Conservation (phyloP, 73 alveolate genomes). For the Urostyla sp. region DNA sequence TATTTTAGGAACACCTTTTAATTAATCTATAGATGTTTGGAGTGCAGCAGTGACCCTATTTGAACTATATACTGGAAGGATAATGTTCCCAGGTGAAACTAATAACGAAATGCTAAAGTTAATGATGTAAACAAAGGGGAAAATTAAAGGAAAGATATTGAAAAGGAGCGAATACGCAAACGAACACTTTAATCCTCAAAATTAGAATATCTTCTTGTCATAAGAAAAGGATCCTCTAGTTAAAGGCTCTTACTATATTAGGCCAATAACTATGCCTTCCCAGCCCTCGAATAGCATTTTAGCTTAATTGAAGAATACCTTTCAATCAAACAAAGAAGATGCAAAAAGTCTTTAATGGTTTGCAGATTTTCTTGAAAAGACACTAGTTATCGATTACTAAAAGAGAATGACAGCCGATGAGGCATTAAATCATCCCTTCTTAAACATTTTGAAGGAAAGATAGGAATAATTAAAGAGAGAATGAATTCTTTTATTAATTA, state of each 20-base stretch:
- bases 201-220: slow-evolving; percentile 5
- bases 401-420: slow-evolving; percentile 89
- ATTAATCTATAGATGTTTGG: slow-evolving; percentile 83
- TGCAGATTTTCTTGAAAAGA: slow-evolving; percentile 85
- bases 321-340: slow-evolving; percentile 51
- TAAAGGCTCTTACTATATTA: slow-evolving; percentile 52
- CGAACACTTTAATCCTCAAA: slow-evolving; percentile 65
- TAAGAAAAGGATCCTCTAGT: slow-evolving; percentile 74
- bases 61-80: slow-evolving; percentile 84
- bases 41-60: slow-evolving; percentile 82
- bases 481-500: background rate
- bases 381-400: slow-evolving; percentile 82
- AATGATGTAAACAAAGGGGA: slow-evolving; percentile 77
- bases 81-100: slow-evolving; percentile 82
- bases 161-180: slow-evolving; percentile 57
- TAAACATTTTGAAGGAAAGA: slow-evolving; percentile 60
- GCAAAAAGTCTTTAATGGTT: slow-evolving; percentile 61
- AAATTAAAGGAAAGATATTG: slow-evolving; percentile 73
- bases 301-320: too few species aligned
- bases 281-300: slow-evolving; percentile 59
- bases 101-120: slow-evolving; percentile 88
- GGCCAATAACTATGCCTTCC: slow-evolving; percentile 57
- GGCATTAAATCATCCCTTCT: slow-evolving; percentile 89
- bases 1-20: slow-evolving; percentile 79
- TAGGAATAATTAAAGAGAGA: background rate